These are phyloP conservation scores for Eimeria nieschulzi DNA, from an alignment of 169 alveolate genomes.

Conservation along the genomic window DNA sequence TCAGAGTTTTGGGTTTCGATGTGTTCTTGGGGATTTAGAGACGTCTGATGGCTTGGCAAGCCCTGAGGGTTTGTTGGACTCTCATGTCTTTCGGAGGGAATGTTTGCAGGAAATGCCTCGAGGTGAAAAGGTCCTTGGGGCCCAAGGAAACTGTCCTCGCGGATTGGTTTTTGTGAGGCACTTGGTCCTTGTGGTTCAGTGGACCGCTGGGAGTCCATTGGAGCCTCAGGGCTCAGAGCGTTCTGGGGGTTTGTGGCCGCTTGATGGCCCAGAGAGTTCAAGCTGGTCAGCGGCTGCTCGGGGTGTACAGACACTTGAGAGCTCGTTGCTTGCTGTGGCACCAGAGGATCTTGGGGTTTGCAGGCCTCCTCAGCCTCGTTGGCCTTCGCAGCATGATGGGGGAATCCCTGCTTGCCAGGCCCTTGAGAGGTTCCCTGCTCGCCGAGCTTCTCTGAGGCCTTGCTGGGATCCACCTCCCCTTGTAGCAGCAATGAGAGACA, in stretches of 20 bases:
- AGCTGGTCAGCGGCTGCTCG: background rate
- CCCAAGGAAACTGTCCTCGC: background rate
- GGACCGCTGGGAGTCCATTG: no score
- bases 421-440: no score
- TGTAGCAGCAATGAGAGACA: no score
- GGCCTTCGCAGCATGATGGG: no score
- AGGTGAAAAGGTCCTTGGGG: background rate
- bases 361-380: background rate
- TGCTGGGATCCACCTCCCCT: no score
- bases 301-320: background rate
- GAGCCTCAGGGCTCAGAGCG: background rate
- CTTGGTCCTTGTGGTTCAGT: background rate
- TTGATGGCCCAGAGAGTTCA: background rate
- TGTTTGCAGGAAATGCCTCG: background rate
- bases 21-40: background rate
- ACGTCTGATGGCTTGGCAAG: background rate
- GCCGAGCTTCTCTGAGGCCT: no score
- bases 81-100: background rate
- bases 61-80: background rate
- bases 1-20: background rate
- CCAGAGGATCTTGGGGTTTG: background rate
- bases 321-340: background rate
- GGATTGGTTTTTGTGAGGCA: background rate
- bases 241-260: background rate
- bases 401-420: no score